Evolutionary conservation across 805 yeast genomes (phyloP), one percentile per base, ranked within the genome.

Genomic region (Nakazawaea sp.): DNA sequence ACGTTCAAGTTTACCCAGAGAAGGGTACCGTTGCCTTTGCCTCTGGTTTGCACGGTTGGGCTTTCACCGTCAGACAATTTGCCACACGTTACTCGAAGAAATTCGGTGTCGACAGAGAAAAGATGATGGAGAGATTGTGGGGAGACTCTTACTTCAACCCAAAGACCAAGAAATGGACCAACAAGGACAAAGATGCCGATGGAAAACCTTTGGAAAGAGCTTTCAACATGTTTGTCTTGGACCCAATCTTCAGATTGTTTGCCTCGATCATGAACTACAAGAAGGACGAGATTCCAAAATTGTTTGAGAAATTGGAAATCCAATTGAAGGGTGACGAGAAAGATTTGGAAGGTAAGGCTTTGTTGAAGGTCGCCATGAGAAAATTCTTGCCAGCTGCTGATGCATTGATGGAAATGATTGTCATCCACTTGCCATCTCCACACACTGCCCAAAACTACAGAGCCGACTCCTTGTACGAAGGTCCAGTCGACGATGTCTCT

Each of bases 41-140:
- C 78, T 92, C 97, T 69, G 98, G 97, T 84, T 78, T 90, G 65
- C 98, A 90, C 81, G 98, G 98, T 72, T 90, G 98, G 98, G 97
- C 97, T 66, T 90, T 90, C 90, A 90, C 98, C 58, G 83, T 90
- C 65, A 87, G 98, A 73, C 97, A 90, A 78, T 90, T 90, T 58
- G 97, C 97, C 59, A 70, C 75, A 73, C 86, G 96, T 77, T 90
- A 92, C 81, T 79, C 96, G 68, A 88, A 89, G 88, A 92, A 90
- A 76, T 90, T 92, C 68, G 97, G 97, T 88, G 97, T 90, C 64
- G 97, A 90, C 85, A 81, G 86, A 68, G 52, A 64, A 47, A 90
- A 92, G 86, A 88, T 90, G 97, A 86, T 87, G 96, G 90, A 86
- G 72, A 84, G 97, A 78, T 80, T 90, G 70, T 90, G 98, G 98